Evolutionary conservation across 106 monocot genomes (phyloP), one percentile per base, ranked within the genome.

Genomic region (Phalaenopsis equestris): DNA sequence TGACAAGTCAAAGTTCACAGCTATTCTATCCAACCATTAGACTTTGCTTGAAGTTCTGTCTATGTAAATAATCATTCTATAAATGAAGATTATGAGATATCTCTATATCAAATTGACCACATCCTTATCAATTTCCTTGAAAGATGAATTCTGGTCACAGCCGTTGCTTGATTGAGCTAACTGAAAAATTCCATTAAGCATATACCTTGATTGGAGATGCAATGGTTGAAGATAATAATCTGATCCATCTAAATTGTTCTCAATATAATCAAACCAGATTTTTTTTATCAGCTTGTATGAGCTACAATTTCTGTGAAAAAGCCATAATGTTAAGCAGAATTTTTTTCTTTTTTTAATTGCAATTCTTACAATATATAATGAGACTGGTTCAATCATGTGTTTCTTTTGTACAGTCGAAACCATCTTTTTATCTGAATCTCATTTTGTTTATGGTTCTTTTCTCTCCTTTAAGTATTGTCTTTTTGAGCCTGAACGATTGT

Each of bases 201-300:
- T 70, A 36, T 70, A 70, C 70, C 70, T 70, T 70, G 70, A 70
- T 70, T 38, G 70, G 70, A 70, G 30, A 38, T 70, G 70, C 70
- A 1, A 12, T 70, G 9, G 23, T 70, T 70, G 38, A 70, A 14
- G 38, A 12, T 39, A 4, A 11, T 70, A 21, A 14, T 70, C 11
- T 39, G 38, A 70, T n/a, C 14, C 12, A 39, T 70, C 14, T 70
- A 7, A 11, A 70, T 70, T 70, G 11, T 68, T 11, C 39, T 39
- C 14, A 39, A 23, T 30, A 67, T 9, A 30, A 23, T 21, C 8
- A 67, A 67, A 67, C 56, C 70, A 70, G 0, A 9, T 39, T 70
- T 1, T 70, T 70, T 38, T 15, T 11, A 39, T 10, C 70, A 38
- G 38, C 14, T 37, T 39, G 8, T 21, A 38, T 39, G 30, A 70